These are phyloP conservation scores for Xylariaceae sp. DNA, from an alignment of 2,329 filamentous ascomycete genomes.

Conservation along the genomic window DNA sequence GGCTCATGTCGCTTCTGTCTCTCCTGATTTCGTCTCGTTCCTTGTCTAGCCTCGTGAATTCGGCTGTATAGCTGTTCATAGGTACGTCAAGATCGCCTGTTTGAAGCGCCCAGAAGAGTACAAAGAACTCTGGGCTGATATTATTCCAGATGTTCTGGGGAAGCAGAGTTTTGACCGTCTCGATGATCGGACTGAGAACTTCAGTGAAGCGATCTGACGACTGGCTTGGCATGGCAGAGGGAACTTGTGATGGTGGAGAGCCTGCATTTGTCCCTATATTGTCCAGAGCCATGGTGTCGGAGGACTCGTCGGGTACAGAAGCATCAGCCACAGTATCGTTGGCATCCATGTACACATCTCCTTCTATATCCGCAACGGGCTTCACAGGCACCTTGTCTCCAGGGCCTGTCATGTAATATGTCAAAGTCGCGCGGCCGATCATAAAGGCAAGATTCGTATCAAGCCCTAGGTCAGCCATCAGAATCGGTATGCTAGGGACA, in stretches of 20 bases:
- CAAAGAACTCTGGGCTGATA: slow-evolving; percentile 77
- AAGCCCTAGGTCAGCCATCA: slow-evolving; percentile 76
- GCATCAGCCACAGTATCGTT: slow-evolving; percentile 24
- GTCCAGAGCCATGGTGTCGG: slow-evolving; percentile 32
- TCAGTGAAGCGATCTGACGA: slow-evolving; percentile 57
- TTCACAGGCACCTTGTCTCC: slow-evolving; percentile 31
- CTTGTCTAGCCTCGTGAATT: slow-evolving; percentile 64
- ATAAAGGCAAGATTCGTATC: slow-evolving; percentile 80
- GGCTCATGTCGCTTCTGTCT: slow-evolving; percentile 69
- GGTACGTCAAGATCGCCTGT: slow-evolving; percentile 78
- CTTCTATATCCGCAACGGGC: slow-evolving; percentile 46
- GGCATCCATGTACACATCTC: slow-evolving; percentile 53
- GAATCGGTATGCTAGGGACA: slow-evolving; percentile 68
- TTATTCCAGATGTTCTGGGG: slow-evolving; percentile 62
- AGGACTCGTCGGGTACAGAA: slow-evolving; percentile 16
- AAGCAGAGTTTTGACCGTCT: slow-evolving; percentile 59
- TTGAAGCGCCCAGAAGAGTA: slow-evolving; percentile 88
- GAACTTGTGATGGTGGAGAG: slow-evolving; percentile 19
- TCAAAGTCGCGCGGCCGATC: slow-evolving; percentile 71
- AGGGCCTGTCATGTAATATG: slow-evolving; percentile 54
- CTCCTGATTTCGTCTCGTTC: slow-evolving; percentile 64
- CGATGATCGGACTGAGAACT: slow-evolving; percentile 69
- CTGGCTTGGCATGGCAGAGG: slow-evolving; percentile 30
- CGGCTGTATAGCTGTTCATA: slow-evolving; percentile 71
- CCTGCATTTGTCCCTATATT: slow-evolving; percentile 22